Conservation (phyloP, 2,329 filamentous ascomycete species). For the Acephala macrosclerotiorum region DNA sequence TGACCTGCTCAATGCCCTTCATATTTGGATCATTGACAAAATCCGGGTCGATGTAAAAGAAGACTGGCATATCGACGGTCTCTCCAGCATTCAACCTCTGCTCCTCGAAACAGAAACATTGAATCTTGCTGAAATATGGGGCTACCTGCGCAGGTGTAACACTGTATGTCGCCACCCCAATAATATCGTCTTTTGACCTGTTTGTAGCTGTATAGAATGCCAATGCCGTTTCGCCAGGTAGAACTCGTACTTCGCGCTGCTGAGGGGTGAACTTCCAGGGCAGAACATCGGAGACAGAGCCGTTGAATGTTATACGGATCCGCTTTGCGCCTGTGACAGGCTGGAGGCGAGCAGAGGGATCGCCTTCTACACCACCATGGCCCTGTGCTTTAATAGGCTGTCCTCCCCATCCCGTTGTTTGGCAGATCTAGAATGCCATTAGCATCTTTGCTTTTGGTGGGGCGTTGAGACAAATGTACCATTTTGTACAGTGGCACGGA, state of each 20-base stretch:
- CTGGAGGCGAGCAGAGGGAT: conserved; percentile 78
- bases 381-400: conserved; percentile 85
- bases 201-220: conserved; percentile 99
- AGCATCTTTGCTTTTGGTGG: conserved; percentile 16
- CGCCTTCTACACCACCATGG: conserved; percentile 64
- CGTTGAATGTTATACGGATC: conserved; percentile 94
- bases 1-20: conserved; percentile 94
- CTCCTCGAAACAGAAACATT: conserved; percentile 99
- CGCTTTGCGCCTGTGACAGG: conserved; percentile 84
- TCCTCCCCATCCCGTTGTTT: conserved; percentile 89
- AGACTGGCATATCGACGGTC: conserved; percentile 99
- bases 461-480: conserved; percentile 54
- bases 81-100: conserved; percentile 94
- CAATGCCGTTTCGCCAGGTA: conserved; percentile 94
- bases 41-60: conserved; percentile 98
- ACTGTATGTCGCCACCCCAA: conserved; percentile 96
- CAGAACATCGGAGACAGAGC: conserved; percentile 91
- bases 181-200: conserved; percentile 88
- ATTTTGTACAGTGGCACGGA: conserved; percentile 90
- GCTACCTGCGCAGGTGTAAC: conserved; percentile 96
- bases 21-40: conserved; percentile 91
- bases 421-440: conserved; percentile 68
- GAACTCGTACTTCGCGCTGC: conserved; percentile 92
- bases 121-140: conserved; percentile 98
- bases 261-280: conserved; percentile 98